A percentile compares a stretch with the other conserved stretches of the same genome.
phyloP scores from a whole-genome alignment of 2,329 filamentous ascomycete species.

The Sporothrix phasma region DNA sequence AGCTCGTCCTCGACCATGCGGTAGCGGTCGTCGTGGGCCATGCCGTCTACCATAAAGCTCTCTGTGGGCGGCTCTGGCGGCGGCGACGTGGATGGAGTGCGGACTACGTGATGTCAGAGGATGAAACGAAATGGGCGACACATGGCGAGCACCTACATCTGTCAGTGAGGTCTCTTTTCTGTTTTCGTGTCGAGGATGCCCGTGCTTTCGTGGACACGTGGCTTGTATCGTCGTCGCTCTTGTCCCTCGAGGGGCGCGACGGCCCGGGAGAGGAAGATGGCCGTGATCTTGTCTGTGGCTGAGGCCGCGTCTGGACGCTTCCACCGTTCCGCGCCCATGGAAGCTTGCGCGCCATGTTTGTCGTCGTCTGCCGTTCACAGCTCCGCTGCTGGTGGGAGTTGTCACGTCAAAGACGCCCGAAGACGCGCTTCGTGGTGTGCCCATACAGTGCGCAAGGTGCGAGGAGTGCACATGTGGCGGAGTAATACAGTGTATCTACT shows the following conservation, averaged over 20 bases:
- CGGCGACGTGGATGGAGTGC: constrained; percentile 26
- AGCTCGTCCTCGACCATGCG: constrained; percentile 84
- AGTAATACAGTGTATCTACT: background rate
- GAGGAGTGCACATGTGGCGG: background rate
- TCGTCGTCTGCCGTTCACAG: background rate
- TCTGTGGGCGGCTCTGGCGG: constrained; percentile 24
- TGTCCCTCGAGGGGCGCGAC: too few species aligned
- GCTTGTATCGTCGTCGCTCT: background rate
- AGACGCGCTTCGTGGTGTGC: background rate
- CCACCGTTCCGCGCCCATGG: constrained; percentile 17
- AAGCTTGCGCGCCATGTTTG: constrained; percentile 19
- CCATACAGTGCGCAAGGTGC: background rate
- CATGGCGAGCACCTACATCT: background rate
- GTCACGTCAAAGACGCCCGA: background rate
- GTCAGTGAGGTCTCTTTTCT: background rate
- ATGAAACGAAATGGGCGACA: background rate
- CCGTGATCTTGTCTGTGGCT: background rate
- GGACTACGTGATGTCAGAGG: constrained; percentile 14
- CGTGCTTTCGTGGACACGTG: background rate
- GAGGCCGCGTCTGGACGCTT: background rate
- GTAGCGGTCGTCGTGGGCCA: constrained; percentile 59
- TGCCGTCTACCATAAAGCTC: constrained; percentile 53
- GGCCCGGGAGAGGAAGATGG: background rate
- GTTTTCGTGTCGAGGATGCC: background rate
- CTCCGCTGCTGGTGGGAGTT: background rate